Percentiles rank a stretch among this genome's conserved stretches.
Conservation (phyloP, 805 yeast species). For the Wickerhamomyces chambardii region DNA sequence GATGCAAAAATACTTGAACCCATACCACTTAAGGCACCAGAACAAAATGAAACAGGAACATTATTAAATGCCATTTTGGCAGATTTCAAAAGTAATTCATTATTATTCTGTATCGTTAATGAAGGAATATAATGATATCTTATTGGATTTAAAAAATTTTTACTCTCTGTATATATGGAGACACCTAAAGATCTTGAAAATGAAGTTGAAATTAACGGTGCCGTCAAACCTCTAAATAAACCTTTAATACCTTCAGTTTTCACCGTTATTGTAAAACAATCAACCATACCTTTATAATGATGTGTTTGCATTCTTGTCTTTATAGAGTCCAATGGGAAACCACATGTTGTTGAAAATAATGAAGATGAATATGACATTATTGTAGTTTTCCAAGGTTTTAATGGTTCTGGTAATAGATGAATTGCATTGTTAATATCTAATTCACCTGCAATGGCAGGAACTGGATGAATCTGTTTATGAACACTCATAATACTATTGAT, state of each 20-base stretch:
- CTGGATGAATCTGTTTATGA: neutral
- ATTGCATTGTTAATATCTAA: conserved; percentile 34
- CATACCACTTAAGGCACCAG: conserved; percentile 60
- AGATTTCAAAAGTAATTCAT: conserved; percentile 5
- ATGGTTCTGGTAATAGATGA: conserved; percentile 34
- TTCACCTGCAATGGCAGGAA: conserved; percentile 55
- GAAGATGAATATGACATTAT: conserved; percentile 59
- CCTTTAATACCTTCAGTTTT: conserved; percentile 57
- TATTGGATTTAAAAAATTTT: conserved; percentile 28
- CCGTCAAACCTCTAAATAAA: conserved; percentile 68
- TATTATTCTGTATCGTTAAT: conserved; percentile 1
- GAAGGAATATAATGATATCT: conserved; percentile 12
- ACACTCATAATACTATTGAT: neutral
- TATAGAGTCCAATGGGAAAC: conserved; percentile 80
- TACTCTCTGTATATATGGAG: conserved; percentile 46
- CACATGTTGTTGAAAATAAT: conserved; percentile 54
- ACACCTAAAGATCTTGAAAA: conserved; percentile 59
- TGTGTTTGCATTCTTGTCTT: conserved; percentile 85
- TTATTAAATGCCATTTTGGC: conserved; percentile 20
- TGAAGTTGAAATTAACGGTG: conserved; percentile 63
- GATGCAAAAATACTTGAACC: conserved; percentile 58
- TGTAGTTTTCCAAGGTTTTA: conserved; percentile 47
- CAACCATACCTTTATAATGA: conserved; percentile 43
- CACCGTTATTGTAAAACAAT: conserved; percentile 49
- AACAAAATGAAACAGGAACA: conserved; percentile 35